Percentiles rank a stretch among this genome's conserved stretches.
These are phyloP conservation scores for Candida gorgasii DNA, from an alignment of 805 yeast genomes.

Conservation along the genomic window DNA sequence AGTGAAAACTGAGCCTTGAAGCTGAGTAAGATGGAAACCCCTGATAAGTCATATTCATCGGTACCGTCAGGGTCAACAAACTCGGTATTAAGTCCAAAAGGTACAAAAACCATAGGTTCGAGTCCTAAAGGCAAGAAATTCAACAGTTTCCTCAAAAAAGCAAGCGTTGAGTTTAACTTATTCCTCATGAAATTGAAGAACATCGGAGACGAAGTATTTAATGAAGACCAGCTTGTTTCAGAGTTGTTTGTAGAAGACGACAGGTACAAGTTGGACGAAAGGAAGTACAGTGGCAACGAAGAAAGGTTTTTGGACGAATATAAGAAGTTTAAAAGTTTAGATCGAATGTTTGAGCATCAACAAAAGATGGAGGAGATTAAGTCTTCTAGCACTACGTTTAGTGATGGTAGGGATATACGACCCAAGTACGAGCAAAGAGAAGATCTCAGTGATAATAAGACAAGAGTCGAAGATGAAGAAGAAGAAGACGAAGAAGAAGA, in stretches of 20 bases:
- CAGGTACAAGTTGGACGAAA: slow-evolving; percentile 30
- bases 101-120: background rate
- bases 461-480: slow-evolving; percentile 6
- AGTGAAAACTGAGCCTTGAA: no score
- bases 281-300: slow-evolving; percentile 28
- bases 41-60: slow-evolving; percentile 6
- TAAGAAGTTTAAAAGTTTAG: slow-evolving; percentile 32
- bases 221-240: slow-evolving; percentile 50
- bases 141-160: slow-evolving; percentile 30
- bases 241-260: slow-evolving; percentile 49
- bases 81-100: slow-evolving; percentile 4
- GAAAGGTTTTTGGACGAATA: slow-evolving; percentile 33
- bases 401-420: slow-evolving; percentile 10
- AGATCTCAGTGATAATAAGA: slow-evolving; percentile 16
- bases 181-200: slow-evolving; percentile 35
- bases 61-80: slow-evolving; percentile 7
- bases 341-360: slow-evolving; percentile 29
- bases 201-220: slow-evolving; percentile 50
- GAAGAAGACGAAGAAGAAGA: slow-evolving; percentile 7
- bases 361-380: slow-evolving; percentile 15
- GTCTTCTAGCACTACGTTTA: slow-evolving; percentile 14
- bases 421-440: background rate
- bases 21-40: background rate
- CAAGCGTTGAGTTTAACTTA: slow-evolving; percentile 40
- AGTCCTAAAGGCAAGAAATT: slow-evolving; percentile 7